Evolutionary conservation across 176 grass and related monocot species (phyloP).

Genomic region (Luzula sylvatica): DNA sequence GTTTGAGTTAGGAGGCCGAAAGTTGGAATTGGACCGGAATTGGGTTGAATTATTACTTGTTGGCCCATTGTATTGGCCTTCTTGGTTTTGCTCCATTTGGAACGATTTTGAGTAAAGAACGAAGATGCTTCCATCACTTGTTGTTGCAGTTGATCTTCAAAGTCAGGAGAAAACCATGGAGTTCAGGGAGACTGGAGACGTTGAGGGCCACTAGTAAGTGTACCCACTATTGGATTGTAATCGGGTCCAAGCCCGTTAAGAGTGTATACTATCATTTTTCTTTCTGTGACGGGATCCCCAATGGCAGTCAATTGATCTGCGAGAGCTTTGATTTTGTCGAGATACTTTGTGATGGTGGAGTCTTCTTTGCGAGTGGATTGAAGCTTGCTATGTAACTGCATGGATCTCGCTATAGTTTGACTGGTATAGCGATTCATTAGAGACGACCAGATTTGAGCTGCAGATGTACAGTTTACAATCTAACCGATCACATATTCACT

Average conservation of each 20-base stretch:
- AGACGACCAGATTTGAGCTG: background rate
- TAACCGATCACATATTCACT: background rate
- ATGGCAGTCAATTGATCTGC: background rate
- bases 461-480: background rate
- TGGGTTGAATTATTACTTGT: too few relatives aligned
- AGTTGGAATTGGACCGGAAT: too few relatives aligned
- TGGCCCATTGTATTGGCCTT: background rate
- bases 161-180: too few relatives aligned
- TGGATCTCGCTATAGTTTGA: background rate
- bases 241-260: background rate
- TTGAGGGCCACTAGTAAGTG: background rate
- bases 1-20: background rate
- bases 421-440: background rate
- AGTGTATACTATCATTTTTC: background rate
- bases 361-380: background rate
- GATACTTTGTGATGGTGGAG: background rate
- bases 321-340: background rate
- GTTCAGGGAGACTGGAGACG: background rate
- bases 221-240: background rate
- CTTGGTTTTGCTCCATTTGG: too few relatives aligned
- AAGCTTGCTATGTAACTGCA: background rate
- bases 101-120: too few relatives aligned
- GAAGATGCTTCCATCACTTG: too few relatives aligned
- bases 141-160: too few relatives aligned
- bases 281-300: background rate